A percentile compares a stretch with the other conserved stretches of the same genome.
Conservation (phyloP, 805 yeast genomes). For the Candida namnaoensis region DNA sequence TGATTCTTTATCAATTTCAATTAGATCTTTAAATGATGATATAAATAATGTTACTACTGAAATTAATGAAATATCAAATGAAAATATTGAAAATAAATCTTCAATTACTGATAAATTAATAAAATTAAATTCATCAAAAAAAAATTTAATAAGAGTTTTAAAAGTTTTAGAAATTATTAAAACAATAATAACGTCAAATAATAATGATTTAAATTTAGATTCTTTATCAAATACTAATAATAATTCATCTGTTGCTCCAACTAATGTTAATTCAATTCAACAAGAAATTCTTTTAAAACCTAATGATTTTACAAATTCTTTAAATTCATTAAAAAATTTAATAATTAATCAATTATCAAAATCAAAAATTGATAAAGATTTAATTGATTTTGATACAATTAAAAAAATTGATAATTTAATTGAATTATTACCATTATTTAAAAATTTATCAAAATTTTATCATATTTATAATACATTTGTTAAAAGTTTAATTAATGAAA, state of each 20-base stretch:
- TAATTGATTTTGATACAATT: slow-evolving; percentile 25
- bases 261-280: slow-evolving; percentile 2
- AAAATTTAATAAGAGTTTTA: slow-evolving; percentile 36
- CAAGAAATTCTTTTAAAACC: slow-evolving; percentile 20
- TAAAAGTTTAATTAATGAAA: slow-evolving; percentile 27
- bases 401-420: slow-evolving; percentile 38
- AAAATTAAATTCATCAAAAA: slow-evolving; percentile 34
- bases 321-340: slow-evolving; percentile 35
- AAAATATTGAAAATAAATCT: slow-evolving; percentile 11
- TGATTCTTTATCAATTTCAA: slow-evolving; percentile 50
- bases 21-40: slow-evolving; percentile 45
- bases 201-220: slow-evolving; percentile 8
- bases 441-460: slow-evolving; percentile 41
- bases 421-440: slow-evolving; percentile 43
- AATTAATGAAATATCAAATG: slow-evolving; percentile 15
- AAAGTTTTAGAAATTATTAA: slow-evolving; percentile 35
- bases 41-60: slow-evolving; percentile 15
- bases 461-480: slow-evolving; percentile 41
- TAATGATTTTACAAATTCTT: slow-evolving; percentile 25
- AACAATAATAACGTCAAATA: slow-evolving; percentile 20
- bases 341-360: slow-evolving; percentile 29
- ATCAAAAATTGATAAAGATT: slow-evolving; percentile 15
- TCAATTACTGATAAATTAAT: slow-evolving; percentile 28
- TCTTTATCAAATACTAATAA: slow-evolving; percentile 1
- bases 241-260: slow-evolving; percentile 10